A percentile compares a stretch with the other conserved stretches of the same genome.
These are phyloP conservation scores for Astrothelium subdiscretum DNA, from an alignment of 495 filamentous ascomycete genomes.

Conservation along the genomic window DNA sequence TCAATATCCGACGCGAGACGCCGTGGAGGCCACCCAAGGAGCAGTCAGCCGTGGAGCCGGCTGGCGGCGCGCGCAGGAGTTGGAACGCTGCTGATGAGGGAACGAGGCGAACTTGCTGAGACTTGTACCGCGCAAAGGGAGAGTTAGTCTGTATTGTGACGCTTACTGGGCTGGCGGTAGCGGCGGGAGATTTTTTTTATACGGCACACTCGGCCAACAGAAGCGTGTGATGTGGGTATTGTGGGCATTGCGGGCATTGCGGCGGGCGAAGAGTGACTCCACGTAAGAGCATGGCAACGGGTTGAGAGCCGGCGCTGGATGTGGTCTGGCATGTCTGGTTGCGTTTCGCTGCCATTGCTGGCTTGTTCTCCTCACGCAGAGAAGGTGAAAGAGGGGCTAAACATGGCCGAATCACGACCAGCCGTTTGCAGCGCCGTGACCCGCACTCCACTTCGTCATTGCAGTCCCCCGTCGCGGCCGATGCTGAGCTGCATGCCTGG, in stretches of 20 bases:
- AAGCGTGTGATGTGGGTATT: not conserved
- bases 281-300: not conserved
- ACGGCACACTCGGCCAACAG: not conserved
- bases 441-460: not conserved
- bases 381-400: constrained; percentile 1
- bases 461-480: not conserved
- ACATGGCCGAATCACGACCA: not conserved
- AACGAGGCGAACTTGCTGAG: not conserved
- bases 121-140: not conserved
- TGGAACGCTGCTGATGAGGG: not conserved
- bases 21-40: not conserved
- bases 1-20: not conserved
- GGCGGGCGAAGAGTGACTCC: not conserved
- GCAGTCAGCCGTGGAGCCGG: not conserved
- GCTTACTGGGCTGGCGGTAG: not conserved
- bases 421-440: not conserved
- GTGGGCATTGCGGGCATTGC: not conserved
- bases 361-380: not conserved
- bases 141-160: not conserved
- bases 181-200: constrained; percentile 1
- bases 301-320: not conserved
- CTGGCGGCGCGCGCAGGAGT: not conserved
- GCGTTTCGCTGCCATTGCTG: not conserved
- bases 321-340: not conserved
- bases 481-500: not conserved